phyloP scores from a whole-genome alignment of 2,329 filamentous ascomycete genomes.

The Colletotrichum higginsianum region DNA sequence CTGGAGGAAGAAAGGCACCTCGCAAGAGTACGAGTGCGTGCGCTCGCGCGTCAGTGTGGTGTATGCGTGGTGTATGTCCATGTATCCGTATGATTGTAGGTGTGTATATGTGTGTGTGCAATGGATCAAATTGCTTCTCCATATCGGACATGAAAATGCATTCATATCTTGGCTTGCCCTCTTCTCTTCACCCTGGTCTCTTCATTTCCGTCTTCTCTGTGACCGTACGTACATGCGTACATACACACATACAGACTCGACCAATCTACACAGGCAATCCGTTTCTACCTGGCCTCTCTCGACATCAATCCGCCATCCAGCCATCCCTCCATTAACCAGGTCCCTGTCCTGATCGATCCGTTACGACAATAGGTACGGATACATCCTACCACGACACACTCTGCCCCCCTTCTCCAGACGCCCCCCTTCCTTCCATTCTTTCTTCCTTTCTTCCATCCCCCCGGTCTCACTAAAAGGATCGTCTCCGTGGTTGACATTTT shows the following conservation, averaged over 20 bases:
- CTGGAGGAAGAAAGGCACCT: background rate
- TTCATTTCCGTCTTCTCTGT: conserved; percentile 8
- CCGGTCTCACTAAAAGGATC: conserved; percentile 42
- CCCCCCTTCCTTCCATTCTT: conserved; percentile 16
- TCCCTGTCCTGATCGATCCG: conserved; percentile 30
- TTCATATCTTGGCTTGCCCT: conserved; percentile 20
- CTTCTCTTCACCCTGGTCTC: conserved; percentile 2
- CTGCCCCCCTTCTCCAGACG: conserved; percentile 12
- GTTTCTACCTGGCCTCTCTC: conserved; percentile 29
- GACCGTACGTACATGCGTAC: background rate
- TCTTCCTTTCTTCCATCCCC: conserved; percentile 31
- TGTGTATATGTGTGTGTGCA: conserved; percentile 13
- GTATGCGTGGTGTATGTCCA: conserved; percentile 7
- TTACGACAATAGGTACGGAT: conserved; percentile 1
- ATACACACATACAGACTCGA: background rate
- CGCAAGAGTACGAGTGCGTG: conserved; percentile 6
- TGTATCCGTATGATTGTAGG: background rate
- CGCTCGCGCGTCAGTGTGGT: conserved; percentile 12
- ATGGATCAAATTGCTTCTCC: conserved; percentile 24
- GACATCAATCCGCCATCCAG: conserved; percentile 2
- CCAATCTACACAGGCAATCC: conserved; percentile 28
- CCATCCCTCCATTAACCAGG: conserved; percentile 19
- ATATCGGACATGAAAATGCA: conserved; percentile 19
- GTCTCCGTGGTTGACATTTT: conserved; percentile 42
- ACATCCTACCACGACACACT: conserved; percentile 10